Base-by-base conservation (phyloP, 2,329 filamentous ascomycete species). In the Dactylonectria macrodidyma region DNA sequence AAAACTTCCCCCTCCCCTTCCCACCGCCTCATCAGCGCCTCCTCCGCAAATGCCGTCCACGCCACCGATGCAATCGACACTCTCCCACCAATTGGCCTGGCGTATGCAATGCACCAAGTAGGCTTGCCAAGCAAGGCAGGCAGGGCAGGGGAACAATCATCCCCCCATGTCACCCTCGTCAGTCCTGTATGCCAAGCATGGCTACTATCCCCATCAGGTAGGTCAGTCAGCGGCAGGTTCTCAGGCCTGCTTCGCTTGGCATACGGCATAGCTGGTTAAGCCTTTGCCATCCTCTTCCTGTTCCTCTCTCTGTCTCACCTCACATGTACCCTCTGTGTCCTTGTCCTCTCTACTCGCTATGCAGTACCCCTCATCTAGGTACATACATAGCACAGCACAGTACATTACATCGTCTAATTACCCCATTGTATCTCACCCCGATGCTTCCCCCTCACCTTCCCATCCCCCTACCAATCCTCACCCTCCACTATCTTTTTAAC, bases 61-160 rank as follows among this genome's bases (percentile, higher is more conserved):
- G 59, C 59, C 59, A 54, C 59, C 59, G 56, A 59, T 48, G 56
- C 44, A 33, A 59, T 59, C 50, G 36, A 61, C 7, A 19, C 19
- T 8, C 33, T 10, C 41, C n/a, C 47, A n/a, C 30, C 30, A 41
- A 44, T 5, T 8, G n/a, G 16, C 41, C 14, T n/a, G 14, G 14
- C 41, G 41, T 44, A 26, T 5, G 11, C 12, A 22, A n/a, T 16
- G 22, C 10, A 6, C 22, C 38, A 9, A 36, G 36, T 30, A 8
- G 14, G 5, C 14, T 6, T 8, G 41, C 41, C 41, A 44, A 44
- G 41, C 6, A 44, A 44, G 16, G 5, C 41, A 44, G 41, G 41
- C 14, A n/a, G 36, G 26, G 26, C 26, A 30, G 26, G 26, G 36
- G 3, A 38, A 9, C n/a, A 44, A 47, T 11, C 8, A 5, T 30